Base-by-base conservation (phyloP, 495 filamentous ascomycete species). In the Cercophora newfieldiana region DNA sequence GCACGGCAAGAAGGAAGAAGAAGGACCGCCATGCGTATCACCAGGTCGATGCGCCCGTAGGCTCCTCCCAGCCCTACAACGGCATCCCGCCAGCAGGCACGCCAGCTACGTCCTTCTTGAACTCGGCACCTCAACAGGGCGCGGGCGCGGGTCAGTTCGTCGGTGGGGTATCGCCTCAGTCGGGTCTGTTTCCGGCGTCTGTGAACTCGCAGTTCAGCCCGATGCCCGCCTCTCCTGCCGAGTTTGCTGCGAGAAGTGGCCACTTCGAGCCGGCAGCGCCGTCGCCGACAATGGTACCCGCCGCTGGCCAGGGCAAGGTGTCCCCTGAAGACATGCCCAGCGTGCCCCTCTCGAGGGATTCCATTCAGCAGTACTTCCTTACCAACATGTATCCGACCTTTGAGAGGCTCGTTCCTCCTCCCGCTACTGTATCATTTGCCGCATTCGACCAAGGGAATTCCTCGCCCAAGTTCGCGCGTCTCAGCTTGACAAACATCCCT, bases 381-480 rank as follows among this genome's bases (percentile, higher is more conserved):
- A 88, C 81, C 68, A 89, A 96, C 75, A 84, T 96, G 24, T 97
- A 96, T 73, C 93, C 95, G 8, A 99, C 95, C 10, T 94, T 97
- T 79, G 93, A 97, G 75, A 89, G 89, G 30, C 92, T 96, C 72
- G 80, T 94, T 1, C 92, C 95, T 19, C 95, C 95, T 21, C 93
- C 96, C 25, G 93, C 92, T 14, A 84, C 89, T n/a, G 86, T 94
- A 28, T 92, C 96, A 0, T 98, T 95, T 70, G 89, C 97, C 57
- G 92, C 93, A 12, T 90, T 88, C 68, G 95, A 99, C 73, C 96
- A 98, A 77, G 94, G 95, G 66, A 99, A 97, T 74, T 90, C 96
- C 22, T 98, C 95, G 10, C 96, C 95, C 22, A 97, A 97, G 77
- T 93, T 92, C 72, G 90, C 93, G 30, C 90, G 95, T 49, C 81